phyloP scores from a whole-genome alignment of 2,329 filamentous ascomycete species.

The Clarireedia monteithiana region DNA sequence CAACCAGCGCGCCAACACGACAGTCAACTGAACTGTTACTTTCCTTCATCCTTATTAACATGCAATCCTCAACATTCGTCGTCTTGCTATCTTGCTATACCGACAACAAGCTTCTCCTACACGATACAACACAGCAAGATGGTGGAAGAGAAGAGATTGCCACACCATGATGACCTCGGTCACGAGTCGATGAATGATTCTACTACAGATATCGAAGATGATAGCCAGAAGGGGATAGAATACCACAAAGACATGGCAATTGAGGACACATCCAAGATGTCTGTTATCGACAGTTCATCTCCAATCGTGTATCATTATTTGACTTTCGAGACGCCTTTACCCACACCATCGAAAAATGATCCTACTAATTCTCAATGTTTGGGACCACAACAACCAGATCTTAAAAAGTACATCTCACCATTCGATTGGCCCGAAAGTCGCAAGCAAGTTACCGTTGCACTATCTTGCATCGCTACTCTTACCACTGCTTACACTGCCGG shows the following conservation, averaged over 20 bases:
- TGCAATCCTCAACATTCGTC: neutral
- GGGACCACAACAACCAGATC: slow-evolving; percentile 52
- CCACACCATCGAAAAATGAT: slow-evolving; percentile 15
- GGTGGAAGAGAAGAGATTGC: slow-evolving; percentile 14
- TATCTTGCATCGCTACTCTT: slow-evolving; percentile 70
- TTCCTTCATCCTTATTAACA: neutral
- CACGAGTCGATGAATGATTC: slow-evolving; percentile 7
- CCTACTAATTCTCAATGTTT: slow-evolving; percentile 5
- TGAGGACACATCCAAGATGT: neutral
- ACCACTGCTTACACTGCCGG: slow-evolving; percentile 77
- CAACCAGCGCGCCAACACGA: neutral
- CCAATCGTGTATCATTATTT: slow-evolving; percentile 28
- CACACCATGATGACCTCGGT: slow-evolving; percentile 12
- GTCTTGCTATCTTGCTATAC: no score
- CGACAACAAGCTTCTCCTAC: neutral
- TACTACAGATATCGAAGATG: slow-evolving; percentile 6
- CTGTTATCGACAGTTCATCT: slow-evolving; percentile 4
- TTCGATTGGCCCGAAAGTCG: slow-evolving; percentile 62
- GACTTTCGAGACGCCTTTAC: slow-evolving; percentile 25
- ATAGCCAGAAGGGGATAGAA: slow-evolving; percentile 5
- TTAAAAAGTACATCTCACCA: slow-evolving; percentile 61
- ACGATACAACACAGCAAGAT: slow-evolving; percentile 7
- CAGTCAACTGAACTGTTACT: neutral
- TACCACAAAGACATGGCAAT: neutral
- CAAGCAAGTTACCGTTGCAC: slow-evolving; percentile 62